phyloP scores from a whole-genome alignment of 768 basidiomycete genomes.

The Mycena amicta region DNA sequence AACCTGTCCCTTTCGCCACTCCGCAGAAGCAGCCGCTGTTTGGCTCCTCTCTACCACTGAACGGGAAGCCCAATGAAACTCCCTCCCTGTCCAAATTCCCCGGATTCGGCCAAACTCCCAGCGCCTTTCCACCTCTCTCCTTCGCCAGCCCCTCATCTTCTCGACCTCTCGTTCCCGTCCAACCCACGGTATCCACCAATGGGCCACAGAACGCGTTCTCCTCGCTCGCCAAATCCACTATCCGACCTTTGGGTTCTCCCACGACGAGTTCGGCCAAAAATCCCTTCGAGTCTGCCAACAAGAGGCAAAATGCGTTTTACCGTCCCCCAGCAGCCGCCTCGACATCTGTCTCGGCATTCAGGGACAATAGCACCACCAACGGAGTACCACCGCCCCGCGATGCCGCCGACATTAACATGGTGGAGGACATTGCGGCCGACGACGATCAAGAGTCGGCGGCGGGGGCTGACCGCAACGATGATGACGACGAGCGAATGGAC shows the following conservation, averaged over 20 bases:
- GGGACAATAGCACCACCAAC: slow-evolving; percentile 7
- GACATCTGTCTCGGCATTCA: slow-evolving; percentile 27
- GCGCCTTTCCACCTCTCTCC: slow-evolving; percentile 14
- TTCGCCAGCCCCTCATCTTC: background rate
- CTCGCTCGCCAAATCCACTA: slow-evolving; percentile 23
- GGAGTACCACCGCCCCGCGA: background rate
- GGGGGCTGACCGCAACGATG: slow-evolving; percentile 7
- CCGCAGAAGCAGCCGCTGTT: slow-evolving; percentile 28
- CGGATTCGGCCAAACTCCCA: slow-evolving; percentile 12
- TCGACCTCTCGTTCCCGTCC: slow-evolving; percentile 8
- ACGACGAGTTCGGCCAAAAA: slow-evolving; percentile 20
- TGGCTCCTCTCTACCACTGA: background rate
- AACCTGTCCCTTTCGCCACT: slow-evolving; percentile 31
- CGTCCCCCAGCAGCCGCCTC: slow-evolving; percentile 45
- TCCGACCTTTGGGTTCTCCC: slow-evolving; percentile 36
- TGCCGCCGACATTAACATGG: slow-evolving; percentile 22
- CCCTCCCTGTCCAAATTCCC: slow-evolving; percentile 16
- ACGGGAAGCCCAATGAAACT: background rate
- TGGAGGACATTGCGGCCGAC: background rate
- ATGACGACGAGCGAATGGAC: slow-evolving; percentile 22
- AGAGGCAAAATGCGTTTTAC: slow-evolving; percentile 68
- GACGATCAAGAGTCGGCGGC: background rate
- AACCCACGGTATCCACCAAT: background rate
- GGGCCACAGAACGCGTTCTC: slow-evolving; percentile 11
- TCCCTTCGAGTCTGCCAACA: slow-evolving; percentile 45